A percentile compares a stretch with the other conserved stretches of the same genome.
Evolutionary conservation across 2,329 filamentous ascomycete genomes (phyloP).

Genomic region (Diaporthe sp.): DNA sequence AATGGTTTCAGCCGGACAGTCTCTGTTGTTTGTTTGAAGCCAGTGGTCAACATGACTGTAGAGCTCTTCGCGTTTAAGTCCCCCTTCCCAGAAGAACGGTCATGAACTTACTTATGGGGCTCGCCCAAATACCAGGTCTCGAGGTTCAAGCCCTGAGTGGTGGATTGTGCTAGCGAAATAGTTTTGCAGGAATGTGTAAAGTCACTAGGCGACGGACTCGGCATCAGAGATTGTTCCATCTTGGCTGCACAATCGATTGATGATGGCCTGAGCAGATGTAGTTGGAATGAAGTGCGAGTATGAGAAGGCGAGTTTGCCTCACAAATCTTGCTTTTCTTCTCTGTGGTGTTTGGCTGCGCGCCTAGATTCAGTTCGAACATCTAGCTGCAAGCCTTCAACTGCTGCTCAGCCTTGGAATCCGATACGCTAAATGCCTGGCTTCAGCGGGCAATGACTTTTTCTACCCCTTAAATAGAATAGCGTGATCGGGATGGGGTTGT

Average conservation of each 20-base stretch:
- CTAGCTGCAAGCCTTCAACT: background rate
- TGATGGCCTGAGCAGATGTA: background rate
- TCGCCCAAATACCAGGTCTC: background rate
- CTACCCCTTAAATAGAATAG: background rate
- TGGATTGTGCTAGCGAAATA: background rate
- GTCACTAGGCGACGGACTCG: background rate
- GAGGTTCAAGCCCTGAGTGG: background rate
- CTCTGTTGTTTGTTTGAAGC: background rate
- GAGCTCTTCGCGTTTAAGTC: background rate
- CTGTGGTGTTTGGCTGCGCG: background rate
- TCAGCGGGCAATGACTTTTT: background rate
- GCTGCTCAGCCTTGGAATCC: background rate
- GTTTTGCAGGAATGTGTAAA: background rate
- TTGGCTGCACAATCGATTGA: background rate
- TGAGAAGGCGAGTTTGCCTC: background rate
- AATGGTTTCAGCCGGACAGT: background rate
- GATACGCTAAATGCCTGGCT: background rate
- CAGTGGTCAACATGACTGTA: background rate
- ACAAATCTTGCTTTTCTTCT: background rate
- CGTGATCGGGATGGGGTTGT: background rate
- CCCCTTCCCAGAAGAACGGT: background rate
- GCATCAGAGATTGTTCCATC: background rate
- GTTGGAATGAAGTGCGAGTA: background rate
- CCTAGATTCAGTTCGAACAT: too few species aligned
- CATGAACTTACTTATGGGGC: background rate